Percentiles rank a stretch among this genome's conserved stretches.
These are phyloP conservation scores for Diutina pseudorugosa DNA, from an alignment of 1,139 yeast species.

Conservation along the genomic window DNA sequence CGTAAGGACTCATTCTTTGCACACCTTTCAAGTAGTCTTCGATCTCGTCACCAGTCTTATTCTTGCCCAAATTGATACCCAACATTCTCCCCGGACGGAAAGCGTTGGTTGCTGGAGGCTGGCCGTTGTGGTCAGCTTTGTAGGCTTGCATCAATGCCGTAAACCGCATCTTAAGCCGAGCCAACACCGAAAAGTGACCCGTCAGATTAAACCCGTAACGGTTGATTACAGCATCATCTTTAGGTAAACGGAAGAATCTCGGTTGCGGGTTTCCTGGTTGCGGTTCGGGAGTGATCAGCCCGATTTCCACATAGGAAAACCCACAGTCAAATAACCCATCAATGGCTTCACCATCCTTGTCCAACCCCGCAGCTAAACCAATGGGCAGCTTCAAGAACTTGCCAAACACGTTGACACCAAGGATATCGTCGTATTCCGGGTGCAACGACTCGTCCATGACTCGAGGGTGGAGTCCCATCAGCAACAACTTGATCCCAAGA, in stretches of 20 bases:
- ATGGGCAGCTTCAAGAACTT: slow-evolving; percentile 55
- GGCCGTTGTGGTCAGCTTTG: slow-evolving; percentile 11
- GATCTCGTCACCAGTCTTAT: slow-evolving; percentile 83
- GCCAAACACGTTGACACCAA: slow-evolving; percentile 57
- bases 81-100: slow-evolving; percentile 54
- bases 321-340: slow-evolving; percentile 72
- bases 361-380: slow-evolving; percentile 94
- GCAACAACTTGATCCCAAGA: slow-evolving; percentile 59
- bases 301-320: slow-evolving; percentile 84
- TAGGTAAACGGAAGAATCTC: slow-evolving; percentile 73
- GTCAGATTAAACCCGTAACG: slow-evolving; percentile 90
- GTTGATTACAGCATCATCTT: slow-evolving; percentile 85
- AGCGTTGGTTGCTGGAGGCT: slow-evolving; percentile 35
- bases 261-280: slow-evolving; percentile 94
- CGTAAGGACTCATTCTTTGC: slow-evolving; percentile 63
- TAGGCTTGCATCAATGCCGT: slow-evolving; percentile 15
- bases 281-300: slow-evolving; percentile 84
- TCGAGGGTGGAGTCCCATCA: slow-evolving; percentile 31
- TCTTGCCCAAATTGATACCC: slow-evolving; percentile 83
- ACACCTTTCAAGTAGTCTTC: slow-evolving; percentile 82
- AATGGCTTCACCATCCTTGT: slow-evolving; percentile 89
- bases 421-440: slow-evolving; percentile 31
- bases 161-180: slow-evolving; percentile 52
- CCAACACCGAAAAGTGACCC: slow-evolving; percentile 70
- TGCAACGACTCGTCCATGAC: not conserved